A percentile compares a stretch with the other conserved stretches of the same genome.
Evolutionary conservation across 2,329 filamentous ascomycete genomes (phyloP).

Genomic region (Scorias spongiosa): DNA sequence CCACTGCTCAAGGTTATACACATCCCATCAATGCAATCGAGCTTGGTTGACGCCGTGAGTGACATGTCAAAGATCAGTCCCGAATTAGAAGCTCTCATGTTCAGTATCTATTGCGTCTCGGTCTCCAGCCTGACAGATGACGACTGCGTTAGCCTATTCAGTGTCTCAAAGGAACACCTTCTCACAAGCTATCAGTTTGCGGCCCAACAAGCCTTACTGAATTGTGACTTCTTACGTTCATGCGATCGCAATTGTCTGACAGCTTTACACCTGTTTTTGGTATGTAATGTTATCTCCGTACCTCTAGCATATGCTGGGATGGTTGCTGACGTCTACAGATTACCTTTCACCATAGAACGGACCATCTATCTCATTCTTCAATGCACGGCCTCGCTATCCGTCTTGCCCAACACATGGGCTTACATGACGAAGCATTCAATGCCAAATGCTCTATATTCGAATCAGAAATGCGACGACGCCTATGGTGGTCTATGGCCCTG

Average conservation of each 20-base stretch:
- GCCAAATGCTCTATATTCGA: slow-evolving; percentile 36
- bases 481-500: slow-evolving; percentile 44
- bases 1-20: slow-evolving; percentile 60
- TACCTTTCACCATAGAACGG: neutral
- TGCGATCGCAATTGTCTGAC: slow-evolving; percentile 32
- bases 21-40: slow-evolving; percentile 51
- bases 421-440: slow-evolving; percentile 48
- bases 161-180: slow-evolving; percentile 14
- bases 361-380: slow-evolving; percentile 40
- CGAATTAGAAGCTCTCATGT: slow-evolving; percentile 44
- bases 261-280: slow-evolving; percentile 39
- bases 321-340: neutral
- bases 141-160: slow-evolving; percentile 35
- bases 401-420: slow-evolving; percentile 51
- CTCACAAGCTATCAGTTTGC: slow-evolving; percentile 24
- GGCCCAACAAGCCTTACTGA: slow-evolving; percentile 32
- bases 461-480: slow-evolving; percentile 42
- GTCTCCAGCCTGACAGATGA: slow-evolving; percentile 39
- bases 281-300: slow-evolving; percentile 13
- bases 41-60: slow-evolving; percentile 47
- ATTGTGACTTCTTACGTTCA: slow-evolving; percentile 27
- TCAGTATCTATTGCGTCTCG: slow-evolving; percentile 42
- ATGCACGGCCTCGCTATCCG: slow-evolving; percentile 52
- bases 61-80: slow-evolving; percentile 40
- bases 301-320: neutral